Conservation (phyloP, 1,284 basidiomycete species). For the Coniferiporia sulphurascens region DNA sequence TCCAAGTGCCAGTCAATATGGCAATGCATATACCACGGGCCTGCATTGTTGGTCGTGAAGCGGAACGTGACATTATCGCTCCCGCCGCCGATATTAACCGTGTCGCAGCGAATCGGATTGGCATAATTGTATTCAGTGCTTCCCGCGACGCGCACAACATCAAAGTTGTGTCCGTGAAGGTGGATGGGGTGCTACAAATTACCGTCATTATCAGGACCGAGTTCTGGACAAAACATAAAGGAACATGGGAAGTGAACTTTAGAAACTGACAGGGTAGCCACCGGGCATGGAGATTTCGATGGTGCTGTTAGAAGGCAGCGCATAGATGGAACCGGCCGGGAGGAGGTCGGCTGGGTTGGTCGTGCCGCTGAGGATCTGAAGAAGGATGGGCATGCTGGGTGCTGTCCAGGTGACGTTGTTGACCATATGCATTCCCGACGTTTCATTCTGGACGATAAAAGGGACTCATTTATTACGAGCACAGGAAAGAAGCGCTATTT, state of each 20-base stretch:
- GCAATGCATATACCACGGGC: constrained; percentile 45
- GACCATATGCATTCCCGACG: constrained; percentile 6
- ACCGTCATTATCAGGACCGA: constrained; percentile 23
- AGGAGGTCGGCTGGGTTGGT: constrained; percentile 21
- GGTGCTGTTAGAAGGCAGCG: constrained; percentile 21
- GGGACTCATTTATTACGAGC: neutral
- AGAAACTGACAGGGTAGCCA: constrained; percentile 7
- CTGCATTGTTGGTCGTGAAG: constrained; percentile 41
- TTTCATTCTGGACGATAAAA: neutral
- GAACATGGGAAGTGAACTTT: constrained; percentile 18
- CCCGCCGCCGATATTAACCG: constrained; percentile 25
- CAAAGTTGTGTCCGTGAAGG: constrained; percentile 34
- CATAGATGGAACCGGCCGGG: constrained; percentile 23
- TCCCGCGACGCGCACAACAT: constrained; percentile 31
- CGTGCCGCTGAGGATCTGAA: constrained; percentile 27
- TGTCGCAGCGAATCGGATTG: constrained; percentile 37
- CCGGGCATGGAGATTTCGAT: constrained; percentile 25
- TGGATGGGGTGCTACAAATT: constrained; percentile 30
- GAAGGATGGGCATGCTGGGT: constrained; percentile 27
- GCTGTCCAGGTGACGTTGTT: constrained; percentile 18
- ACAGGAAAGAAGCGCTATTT: constrained; percentile 8
- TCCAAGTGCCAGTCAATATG: constrained; percentile 44
- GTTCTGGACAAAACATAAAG: constrained; percentile 18
- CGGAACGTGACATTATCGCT: constrained; percentile 30
- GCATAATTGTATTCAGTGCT: constrained; percentile 31